Conservation (phyloP, 352 stramenopile species). For the Thalassiosira livingstoniorum region DNA sequence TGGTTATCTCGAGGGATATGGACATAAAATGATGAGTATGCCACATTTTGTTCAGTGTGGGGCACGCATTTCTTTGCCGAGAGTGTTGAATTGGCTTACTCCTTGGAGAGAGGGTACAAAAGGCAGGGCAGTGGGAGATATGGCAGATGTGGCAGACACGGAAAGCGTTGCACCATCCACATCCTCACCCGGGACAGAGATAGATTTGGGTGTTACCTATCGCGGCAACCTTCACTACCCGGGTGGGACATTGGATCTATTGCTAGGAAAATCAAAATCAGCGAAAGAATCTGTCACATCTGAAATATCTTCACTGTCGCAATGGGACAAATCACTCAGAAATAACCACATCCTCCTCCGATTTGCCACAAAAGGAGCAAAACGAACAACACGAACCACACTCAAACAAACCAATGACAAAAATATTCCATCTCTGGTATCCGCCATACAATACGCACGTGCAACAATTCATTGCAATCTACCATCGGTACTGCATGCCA, state of each 20-base stretch:
- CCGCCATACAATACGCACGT: slow-evolving; percentile 35
- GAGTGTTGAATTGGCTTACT: slow-evolving; percentile 4
- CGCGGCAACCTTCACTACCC: slow-evolving; percentile 1
- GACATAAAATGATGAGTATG: slow-evolving; percentile 40
- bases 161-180: background rate
- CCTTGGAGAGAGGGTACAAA: slow-evolving; percentile 2
- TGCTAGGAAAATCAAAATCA: slow-evolving; percentile 29
- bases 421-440: background rate
- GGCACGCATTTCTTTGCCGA: slow-evolving; percentile 23
- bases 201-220: slow-evolving; percentile 48
- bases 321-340: slow-evolving; percentile 15
- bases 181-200: slow-evolving; percentile 4
- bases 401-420: background rate
- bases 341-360: slow-evolving; percentile 54
- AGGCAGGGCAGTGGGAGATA: background rate
- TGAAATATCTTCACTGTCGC: background rate
- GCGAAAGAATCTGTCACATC: slow-evolving; percentile 12
- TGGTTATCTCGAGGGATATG: slow-evolving; percentile 11
- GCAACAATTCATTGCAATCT: slow-evolving; percentile 30
- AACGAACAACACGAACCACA: slow-evolving; percentile 6
- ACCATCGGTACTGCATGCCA: slow-evolving; percentile 35
- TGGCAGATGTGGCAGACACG: background rate
- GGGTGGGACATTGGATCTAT: slow-evolving; percentile 39
- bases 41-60: slow-evolving; percentile 32
- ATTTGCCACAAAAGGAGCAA: slow-evolving; percentile 26